A percentile compares a stretch with the other conserved stretches of the same genome.
Conservation (phyloP, 2,329 filamentous ascomycete species). For the Cladosporium sp. region DNA sequence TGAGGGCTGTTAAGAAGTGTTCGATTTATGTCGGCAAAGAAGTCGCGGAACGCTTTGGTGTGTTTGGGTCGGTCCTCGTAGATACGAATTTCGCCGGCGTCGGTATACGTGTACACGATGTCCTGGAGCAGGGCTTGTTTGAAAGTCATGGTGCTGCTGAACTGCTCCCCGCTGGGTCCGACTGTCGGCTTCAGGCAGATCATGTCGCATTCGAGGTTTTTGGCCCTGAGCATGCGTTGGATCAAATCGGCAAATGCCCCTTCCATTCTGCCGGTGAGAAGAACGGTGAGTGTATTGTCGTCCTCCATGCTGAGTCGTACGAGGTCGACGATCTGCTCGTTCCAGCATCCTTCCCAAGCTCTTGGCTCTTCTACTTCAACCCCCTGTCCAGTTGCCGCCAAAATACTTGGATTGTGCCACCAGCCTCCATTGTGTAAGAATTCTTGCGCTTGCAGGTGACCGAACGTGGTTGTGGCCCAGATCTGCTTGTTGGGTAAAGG, state of each 20-base stretch:
- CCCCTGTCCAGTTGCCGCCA: slow-evolving; percentile 79
- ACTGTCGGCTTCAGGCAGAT: slow-evolving; percentile 78
- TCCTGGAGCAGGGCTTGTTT: slow-evolving; percentile 79
- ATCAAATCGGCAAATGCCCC: slow-evolving; percentile 69
- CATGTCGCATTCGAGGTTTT: slow-evolving; percentile 79
- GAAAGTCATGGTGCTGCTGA: slow-evolving; percentile 80
- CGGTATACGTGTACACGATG: slow-evolving; percentile 76
- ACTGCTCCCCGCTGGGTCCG: slow-evolving; percentile 71
- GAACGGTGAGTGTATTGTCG: slow-evolving; percentile 74
- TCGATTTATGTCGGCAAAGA: slow-evolving; percentile 71
- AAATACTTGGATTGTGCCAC: slow-evolving; percentile 91
- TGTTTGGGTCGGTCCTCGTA: slow-evolving; percentile 60
- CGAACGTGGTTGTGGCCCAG: slow-evolving; percentile 75
- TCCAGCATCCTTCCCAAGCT: slow-evolving; percentile 94
- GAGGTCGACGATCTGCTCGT: slow-evolving; percentile 75
- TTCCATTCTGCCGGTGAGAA: slow-evolving; percentile 82
- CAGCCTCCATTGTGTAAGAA: slow-evolving; percentile 79
- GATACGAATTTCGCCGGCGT: slow-evolving; percentile 71
- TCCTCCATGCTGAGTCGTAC: slow-evolving; percentile 76
- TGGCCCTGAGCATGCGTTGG: slow-evolving; percentile 71
- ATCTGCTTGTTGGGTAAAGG: slow-evolving; percentile 82
- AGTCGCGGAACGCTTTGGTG: slow-evolving; percentile 77
- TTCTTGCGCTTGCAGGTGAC: slow-evolving; percentile 68
- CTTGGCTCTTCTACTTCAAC: slow-evolving; percentile 72
- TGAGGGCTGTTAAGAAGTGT: slow-evolving; percentile 37